Percentiles rank a stretch among this genome's conserved stretches.
Conservation (phyloP, 2,329 filamentous ascomycete genomes). For the Diaporthe sp. region DNA sequence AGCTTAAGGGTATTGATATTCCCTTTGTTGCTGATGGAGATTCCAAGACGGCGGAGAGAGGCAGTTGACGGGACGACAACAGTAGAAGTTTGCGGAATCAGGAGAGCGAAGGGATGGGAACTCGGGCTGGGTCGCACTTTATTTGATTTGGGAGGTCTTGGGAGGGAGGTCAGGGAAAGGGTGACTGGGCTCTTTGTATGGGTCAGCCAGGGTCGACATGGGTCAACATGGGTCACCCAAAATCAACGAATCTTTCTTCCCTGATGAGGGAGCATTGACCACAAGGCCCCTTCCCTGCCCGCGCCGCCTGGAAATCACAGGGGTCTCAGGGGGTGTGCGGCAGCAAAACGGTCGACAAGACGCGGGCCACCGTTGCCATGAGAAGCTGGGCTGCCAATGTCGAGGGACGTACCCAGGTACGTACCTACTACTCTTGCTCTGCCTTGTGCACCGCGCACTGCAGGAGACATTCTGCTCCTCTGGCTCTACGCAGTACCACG, state of each 20-base stretch:
- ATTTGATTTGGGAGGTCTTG: constrained; percentile 39
- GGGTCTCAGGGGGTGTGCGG: constrained; percentile 36
- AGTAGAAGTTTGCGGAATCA: constrained; percentile 37
- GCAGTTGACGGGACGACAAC: constrained; percentile 35
- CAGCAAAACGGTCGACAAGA: constrained; percentile 36
- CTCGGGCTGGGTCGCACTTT: constrained; percentile 42
- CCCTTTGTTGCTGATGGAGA: constrained; percentile 21
- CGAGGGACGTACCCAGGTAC: too few species aligned
- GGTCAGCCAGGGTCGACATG: constrained; percentile 27
- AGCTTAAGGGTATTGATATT: constrained; percentile 34
- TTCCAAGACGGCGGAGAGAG: constrained; percentile 30
- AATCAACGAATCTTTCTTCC: constrained; percentile 38
- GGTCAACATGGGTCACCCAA: constrained; percentile 22
- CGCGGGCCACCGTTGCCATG: constrained; percentile 29
- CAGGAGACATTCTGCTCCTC: not conserved
- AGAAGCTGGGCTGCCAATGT: too few species aligned
- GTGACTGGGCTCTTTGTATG: constrained; percentile 36
- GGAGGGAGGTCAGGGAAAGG: constrained; percentile 34
- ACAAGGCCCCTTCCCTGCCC: constrained; percentile 36
- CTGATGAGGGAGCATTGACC: constrained; percentile 37
- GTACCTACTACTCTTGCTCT: not conserved
- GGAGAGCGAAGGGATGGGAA: constrained; percentile 40
- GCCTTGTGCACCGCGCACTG: too few species aligned
- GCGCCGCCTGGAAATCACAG: constrained; percentile 33
- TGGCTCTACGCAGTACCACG: not conserved